Conservation (phyloP, 1,284 basidiomycete genomes). For the Schizopora paradoxa region DNA sequence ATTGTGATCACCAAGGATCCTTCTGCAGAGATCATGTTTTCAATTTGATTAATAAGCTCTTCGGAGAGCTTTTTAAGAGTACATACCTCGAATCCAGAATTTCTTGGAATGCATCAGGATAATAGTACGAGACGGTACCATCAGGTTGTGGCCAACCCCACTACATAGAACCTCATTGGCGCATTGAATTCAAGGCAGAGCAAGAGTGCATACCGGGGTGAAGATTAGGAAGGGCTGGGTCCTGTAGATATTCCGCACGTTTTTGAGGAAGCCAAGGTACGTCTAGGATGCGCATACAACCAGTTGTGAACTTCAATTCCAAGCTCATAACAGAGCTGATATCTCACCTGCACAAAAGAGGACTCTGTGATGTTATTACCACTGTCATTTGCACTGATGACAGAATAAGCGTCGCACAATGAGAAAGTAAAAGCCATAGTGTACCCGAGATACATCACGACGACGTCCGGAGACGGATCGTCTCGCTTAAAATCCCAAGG, state of each 20-base stretch:
- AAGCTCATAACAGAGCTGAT: background rate
- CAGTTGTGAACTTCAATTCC: background rate
- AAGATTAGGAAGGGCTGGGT: slow-evolving; percentile 47
- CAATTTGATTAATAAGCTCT: background rate
- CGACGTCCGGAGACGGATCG: slow-evolving; percentile 40
- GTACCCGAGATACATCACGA: slow-evolving; percentile 52
- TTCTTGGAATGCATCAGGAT: slow-evolving; percentile 40
- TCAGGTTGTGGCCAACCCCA: slow-evolving; percentile 55
- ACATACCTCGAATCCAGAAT: slow-evolving; percentile 40
- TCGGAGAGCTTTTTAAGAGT: background rate
- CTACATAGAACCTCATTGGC: slow-evolving; percentile 22
- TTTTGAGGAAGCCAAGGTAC: slow-evolving; percentile 40
- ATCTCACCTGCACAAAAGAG: slow-evolving; percentile 39
- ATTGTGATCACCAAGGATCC: slow-evolving; percentile 40
- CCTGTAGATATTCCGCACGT: slow-evolving; percentile 41
- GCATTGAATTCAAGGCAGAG: background rate
- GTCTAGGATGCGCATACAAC: slow-evolving; percentile 29
- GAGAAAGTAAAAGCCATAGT: slow-evolving; percentile 15
- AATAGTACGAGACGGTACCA: slow-evolving; percentile 43
- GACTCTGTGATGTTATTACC: slow-evolving; percentile 38
- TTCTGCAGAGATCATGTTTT: slow-evolving; percentile 18
- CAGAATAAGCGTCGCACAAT: background rate
- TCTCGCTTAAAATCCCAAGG: slow-evolving; percentile 51
- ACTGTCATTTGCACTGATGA: slow-evolving; percentile 30
- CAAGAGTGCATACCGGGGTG: slow-evolving; percentile 37